These are phyloP conservation scores for Eucalyptus sp. DNA, from an alignment of 345 rosid genomes.

Conservation along the genomic window DNA sequence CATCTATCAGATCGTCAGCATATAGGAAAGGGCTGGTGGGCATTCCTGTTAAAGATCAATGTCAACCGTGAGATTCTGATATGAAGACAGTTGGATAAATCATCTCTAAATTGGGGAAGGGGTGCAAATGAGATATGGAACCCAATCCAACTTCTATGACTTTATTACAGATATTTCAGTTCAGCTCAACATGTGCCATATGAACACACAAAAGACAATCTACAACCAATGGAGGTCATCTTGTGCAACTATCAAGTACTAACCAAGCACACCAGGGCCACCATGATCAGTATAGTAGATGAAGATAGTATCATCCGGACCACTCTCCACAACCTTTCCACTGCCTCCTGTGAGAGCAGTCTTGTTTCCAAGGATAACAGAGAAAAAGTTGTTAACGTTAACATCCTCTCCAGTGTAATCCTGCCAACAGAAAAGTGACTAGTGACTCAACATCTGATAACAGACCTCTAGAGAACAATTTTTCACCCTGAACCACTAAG, in stretches of 20 bases:
- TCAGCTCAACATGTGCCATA: neutral
- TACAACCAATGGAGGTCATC: neutral
- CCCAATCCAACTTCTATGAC: neutral
- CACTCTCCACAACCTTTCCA: conserved; percentile 86
- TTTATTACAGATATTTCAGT: neutral
- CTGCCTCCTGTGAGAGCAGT: conserved; percentile 78
- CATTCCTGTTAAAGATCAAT: conserved; percentile 52
- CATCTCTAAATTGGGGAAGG: neutral
- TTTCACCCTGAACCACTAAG: neutral
- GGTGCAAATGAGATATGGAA: neutral
- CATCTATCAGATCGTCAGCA: conserved; percentile 66
- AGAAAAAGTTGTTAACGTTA: conserved; percentile 61
- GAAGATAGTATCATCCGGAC: conserved; percentile 90
- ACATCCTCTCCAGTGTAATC: conserved; percentile 86
- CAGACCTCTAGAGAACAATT: neutral
- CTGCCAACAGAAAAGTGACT: conserved; percentile 14
- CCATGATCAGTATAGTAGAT: conserved; percentile 84
- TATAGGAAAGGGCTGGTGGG: conserved; percentile 83
- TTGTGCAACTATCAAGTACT: conserved; percentile 9
- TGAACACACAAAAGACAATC: too few relatives aligned
- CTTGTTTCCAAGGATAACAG: conserved; percentile 80
- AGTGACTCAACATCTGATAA: neutral
- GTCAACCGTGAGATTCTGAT: neutral
- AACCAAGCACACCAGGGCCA: conserved; percentile 93
- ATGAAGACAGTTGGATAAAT: neutral